Conservation (phyloP, 192 early-diverging fungal species). For the Backusella luteola region DNA sequence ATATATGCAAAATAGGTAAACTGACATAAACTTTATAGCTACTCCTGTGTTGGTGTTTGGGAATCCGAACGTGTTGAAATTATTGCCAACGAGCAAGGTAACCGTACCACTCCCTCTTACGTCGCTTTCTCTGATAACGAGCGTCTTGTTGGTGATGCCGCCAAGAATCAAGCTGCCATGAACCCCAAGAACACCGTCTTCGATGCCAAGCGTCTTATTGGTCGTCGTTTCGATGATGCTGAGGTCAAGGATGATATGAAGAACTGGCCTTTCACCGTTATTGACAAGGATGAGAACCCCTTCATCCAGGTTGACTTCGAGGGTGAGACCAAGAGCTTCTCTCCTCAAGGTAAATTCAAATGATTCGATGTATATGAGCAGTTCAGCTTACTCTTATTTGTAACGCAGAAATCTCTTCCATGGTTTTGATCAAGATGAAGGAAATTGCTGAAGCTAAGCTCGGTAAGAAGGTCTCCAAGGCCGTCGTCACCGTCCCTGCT, state of each 20-base stretch:
- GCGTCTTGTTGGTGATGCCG: slow-evolving; percentile 84
- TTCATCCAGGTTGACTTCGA: slow-evolving; percentile 81
- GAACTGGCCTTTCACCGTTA: slow-evolving; percentile 84
- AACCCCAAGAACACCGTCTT: slow-evolving; percentile 91
- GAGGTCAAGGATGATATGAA: slow-evolving; percentile 80
- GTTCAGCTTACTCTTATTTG: not conserved
- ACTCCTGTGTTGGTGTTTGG: slow-evolving; percentile 88
- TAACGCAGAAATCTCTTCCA: slow-evolving; percentile 62
- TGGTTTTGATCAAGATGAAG: slow-evolving; percentile 78
- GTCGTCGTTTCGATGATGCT: slow-evolving; percentile 82
- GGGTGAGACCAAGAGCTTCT: slow-evolving; percentile 79
- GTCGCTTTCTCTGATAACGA: slow-evolving; percentile 80
- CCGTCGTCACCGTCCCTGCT: slow-evolving; percentile 73
- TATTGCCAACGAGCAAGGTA: slow-evolving; percentile 90
- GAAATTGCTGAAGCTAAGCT: slow-evolving; percentile 58
- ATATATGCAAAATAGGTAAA: too few species aligned
- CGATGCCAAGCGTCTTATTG: slow-evolving; percentile 90
- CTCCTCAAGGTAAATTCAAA: slow-evolving; percentile 60
- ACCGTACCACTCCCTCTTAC: slow-evolving; percentile 86
- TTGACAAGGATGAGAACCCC: slow-evolving; percentile 66
- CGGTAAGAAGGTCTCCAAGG: slow-evolving; percentile 65
- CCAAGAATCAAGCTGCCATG: slow-evolving; percentile 89
- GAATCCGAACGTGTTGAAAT: slow-evolving; percentile 96
- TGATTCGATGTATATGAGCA: too few species aligned
- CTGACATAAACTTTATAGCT: slow-evolving; percentile 68